Evolutionary conservation across 345 rosid species (phyloP).

Genomic region (Viola odorata): DNA sequence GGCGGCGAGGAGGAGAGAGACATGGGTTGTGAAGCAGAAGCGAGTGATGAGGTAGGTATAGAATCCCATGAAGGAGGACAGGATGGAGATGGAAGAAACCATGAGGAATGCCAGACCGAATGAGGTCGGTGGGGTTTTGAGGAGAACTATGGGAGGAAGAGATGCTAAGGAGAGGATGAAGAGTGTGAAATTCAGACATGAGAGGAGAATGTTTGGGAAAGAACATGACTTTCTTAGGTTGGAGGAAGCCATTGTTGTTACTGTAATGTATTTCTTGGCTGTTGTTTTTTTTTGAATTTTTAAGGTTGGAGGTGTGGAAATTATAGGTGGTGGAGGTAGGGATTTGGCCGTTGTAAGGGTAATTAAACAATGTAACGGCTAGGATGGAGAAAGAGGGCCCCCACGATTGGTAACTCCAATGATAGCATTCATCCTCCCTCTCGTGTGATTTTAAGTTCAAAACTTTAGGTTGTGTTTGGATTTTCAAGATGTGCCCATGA

Average conservation of each 20-base stretch:
- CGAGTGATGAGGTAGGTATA: conserved; percentile 35
- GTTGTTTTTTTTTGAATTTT: not conserved
- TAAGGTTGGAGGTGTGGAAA: conserved; percentile 3
- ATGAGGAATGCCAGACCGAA: conserved; percentile 44
- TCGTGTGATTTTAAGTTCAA: not conserved
- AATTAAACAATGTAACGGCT: conserved; percentile 21
- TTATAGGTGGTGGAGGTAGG: not conserved
- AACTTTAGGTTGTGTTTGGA: not conserved
- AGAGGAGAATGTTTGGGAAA: conserved; percentile 47
- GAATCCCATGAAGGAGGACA: conserved; percentile 45
- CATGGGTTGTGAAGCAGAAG: conserved; percentile 43
- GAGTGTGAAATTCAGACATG: conserved; percentile 44
- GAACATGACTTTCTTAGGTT: conserved; percentile 50
- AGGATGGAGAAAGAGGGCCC: conserved; percentile 4
- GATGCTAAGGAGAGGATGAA: conserved; percentile 47
- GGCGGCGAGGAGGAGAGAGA: conserved; percentile 44
- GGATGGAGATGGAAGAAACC: conserved; percentile 42
- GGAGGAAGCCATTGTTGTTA: conserved; percentile 25
- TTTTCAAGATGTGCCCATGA: too few species aligned
- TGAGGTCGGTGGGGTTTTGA: conserved; percentile 52
- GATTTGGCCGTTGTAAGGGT: conserved; percentile 23
- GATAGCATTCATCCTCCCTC: conserved; percentile 7
- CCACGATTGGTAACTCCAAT: not conserved
- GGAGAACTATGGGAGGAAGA: conserved; percentile 40
- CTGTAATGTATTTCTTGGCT: not conserved